Base-by-base conservation (phyloP, 352 stramenopile species). In the Globisporangium paroecandrum region DNA sequence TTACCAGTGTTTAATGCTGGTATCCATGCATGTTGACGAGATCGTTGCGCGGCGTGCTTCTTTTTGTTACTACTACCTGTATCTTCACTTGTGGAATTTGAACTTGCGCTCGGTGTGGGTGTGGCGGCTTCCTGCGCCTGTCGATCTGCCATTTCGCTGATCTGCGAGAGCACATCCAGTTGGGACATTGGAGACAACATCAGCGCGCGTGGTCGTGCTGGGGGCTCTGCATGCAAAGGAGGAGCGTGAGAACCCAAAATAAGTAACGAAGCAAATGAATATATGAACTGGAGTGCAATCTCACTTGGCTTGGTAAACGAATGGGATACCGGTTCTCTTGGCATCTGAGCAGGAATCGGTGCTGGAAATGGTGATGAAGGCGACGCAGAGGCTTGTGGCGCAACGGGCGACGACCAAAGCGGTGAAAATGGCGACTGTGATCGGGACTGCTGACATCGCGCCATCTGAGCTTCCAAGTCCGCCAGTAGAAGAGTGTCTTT, bases 81-180 rank as follows among this genome's bases (percentile, higher is more conserved):
- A 4, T 27, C 29, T 15, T 46, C 66, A 49, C 3, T 67, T 66
- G 15, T 57, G 41, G 51, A 54, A 70, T 65, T 29, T 24, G 58
- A 15, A 3, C 10, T 38, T 34, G 27, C 12, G 18, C 10, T 15
- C 62, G 58, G 29, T 62, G 62, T 25, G 36, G 4, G 57, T 22
- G 24, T 51, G 4, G 38, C n/a, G n/a, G 65, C 18, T 34, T 62
- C 60, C 25, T 46, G 58, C 27, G 61, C 72, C 20, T 74, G 69
- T 51, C 49, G 69, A 53, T 88, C 82, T 3, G 80, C 85, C 25
- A 93, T 69, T 58, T 86, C 80, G 55, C 85, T 93, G 64, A 93
- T 90, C 66, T 91, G 82, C 1, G 85, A 89, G 12, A 93, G 77
- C 24, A 91, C 79, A 68, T 93, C 70, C 12, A 93, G 69, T 59